Percentiles rank a stretch among this genome's conserved stretches.
phyloP scores from a whole-genome alignment of 1,284 basidiomycete genomes.

The Hypsizygus ulmarius region DNA sequence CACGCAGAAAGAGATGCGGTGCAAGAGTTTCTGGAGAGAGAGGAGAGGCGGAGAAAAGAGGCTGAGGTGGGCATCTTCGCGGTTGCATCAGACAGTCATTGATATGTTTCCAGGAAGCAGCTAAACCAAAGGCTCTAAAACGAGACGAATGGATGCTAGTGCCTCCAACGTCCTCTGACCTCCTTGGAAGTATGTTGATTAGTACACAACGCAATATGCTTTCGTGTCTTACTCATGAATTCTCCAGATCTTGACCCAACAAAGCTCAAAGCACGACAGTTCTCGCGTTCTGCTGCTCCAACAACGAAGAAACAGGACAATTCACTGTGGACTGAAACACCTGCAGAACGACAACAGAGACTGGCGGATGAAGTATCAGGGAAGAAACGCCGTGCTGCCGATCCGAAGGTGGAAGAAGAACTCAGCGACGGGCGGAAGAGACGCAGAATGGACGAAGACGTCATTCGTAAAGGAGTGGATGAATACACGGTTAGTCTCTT shows the following conservation, averaged over 20 bases:
- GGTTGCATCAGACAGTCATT: neutral
- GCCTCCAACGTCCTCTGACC: conserved; percentile 76
- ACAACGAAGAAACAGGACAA: conserved; percentile 43
- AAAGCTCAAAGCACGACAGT: conserved; percentile 63
- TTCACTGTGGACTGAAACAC: conserved; percentile 92
- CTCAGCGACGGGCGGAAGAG: conserved; percentile 46
- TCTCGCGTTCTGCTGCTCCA: conserved; percentile 62
- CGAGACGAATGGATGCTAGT: conserved; percentile 96
- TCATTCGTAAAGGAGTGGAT: conserved; percentile 65
- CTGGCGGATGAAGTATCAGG: conserved; percentile 85
- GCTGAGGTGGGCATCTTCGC: conserved; percentile 46
- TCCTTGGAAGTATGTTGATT: conserved; percentile 64
- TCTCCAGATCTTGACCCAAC: conserved; percentile 34
- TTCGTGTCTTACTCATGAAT: neutral
- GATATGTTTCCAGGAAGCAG: conserved; percentile 51
- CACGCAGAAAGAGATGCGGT: conserved; percentile 57
- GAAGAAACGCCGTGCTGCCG: conserved; percentile 70
- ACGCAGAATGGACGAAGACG: conserved; percentile 58
- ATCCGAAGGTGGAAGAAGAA: conserved; percentile 47
- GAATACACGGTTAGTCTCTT: conserved; percentile 72
- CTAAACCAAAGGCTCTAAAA: conserved; percentile 69
- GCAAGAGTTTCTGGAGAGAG: conserved; percentile 75
- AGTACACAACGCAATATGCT: neutral
- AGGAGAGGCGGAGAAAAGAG: conserved; percentile 68
- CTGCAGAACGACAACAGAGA: conserved; percentile 80